Conservation (phyloP, 352 stramenopile species). For the Bremia lactucae region DNA sequence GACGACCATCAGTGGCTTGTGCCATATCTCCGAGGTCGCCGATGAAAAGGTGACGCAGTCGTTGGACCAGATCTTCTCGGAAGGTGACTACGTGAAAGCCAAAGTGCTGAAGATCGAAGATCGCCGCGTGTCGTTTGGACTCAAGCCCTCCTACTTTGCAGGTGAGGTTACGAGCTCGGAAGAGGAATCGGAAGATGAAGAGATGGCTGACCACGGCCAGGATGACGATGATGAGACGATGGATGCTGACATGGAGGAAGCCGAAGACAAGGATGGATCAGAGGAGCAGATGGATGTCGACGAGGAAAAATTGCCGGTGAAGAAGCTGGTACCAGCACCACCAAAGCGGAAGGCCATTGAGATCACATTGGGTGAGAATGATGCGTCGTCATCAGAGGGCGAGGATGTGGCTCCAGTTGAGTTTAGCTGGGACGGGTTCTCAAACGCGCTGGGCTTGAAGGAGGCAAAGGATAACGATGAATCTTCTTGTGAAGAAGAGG, state of each 20-base stretch:
- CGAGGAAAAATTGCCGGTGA: slow-evolving; percentile 35
- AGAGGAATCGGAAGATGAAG: slow-evolving; percentile 69
- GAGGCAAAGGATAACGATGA: slow-evolving; percentile 34
- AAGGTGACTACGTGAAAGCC: slow-evolving; percentile 94
- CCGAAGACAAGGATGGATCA: slow-evolving; percentile 37
- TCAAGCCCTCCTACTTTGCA: slow-evolving; percentile 96
- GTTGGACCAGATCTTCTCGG: slow-evolving; percentile 88
- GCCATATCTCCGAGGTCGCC: slow-evolving; percentile 93
- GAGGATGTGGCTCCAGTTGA: slow-evolving; percentile 48
- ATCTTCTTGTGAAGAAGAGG: slow-evolving; percentile 42
- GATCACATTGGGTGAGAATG: slow-evolving; percentile 39
- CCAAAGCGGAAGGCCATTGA: slow-evolving; percentile 27
- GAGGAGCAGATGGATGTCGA: slow-evolving; percentile 42
- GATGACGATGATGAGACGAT: slow-evolving; percentile 38
- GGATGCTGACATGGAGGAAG: slow-evolving; percentile 40
- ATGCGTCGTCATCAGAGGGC: slow-evolving; percentile 53
- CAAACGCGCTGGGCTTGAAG: slow-evolving; percentile 47
- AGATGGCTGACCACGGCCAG: slow-evolving; percentile 40
- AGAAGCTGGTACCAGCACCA: too few relatives aligned
- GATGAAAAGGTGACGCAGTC: slow-evolving; percentile 90
- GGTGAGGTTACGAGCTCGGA: slow-evolving; percentile 85
- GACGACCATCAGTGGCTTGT: slow-evolving; percentile 91
- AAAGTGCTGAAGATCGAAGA: slow-evolving; percentile 92
- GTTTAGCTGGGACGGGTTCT: slow-evolving; percentile 83
- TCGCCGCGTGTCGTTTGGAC: slow-evolving; percentile 87